A percentile compares a stretch with the other conserved stretches of the same genome.
Evolutionary conservation across 139 green algal species (phyloP).

Genomic region (Microglena sp.): DNA sequence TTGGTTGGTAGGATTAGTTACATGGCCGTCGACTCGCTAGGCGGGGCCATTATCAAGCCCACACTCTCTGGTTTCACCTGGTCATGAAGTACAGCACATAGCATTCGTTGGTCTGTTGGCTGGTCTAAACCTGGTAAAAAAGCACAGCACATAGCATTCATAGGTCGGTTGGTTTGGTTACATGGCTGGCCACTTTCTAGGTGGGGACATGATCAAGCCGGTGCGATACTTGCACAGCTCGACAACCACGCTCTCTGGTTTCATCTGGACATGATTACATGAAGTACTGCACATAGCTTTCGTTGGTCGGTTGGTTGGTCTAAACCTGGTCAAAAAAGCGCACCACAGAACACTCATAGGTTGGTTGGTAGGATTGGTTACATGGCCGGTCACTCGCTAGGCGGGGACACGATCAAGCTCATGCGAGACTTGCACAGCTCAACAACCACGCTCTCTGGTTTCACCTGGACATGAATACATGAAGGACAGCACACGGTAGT

Average conservation of each 20-base stretch:
- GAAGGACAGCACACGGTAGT: not conserved
- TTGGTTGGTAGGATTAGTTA: not conserved
- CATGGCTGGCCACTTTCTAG: not conserved
- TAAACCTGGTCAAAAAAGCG: no score
- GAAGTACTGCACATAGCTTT: no score
- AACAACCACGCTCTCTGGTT: conserved; percentile 1
- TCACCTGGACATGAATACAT: conserved; percentile 1
- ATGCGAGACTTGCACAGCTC: conserved; percentile 7
- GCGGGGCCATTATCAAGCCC: not conserved
- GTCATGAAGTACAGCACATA: not conserved
- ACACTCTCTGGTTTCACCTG: not conserved
- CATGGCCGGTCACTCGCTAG: not conserved
- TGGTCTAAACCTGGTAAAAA: no score
- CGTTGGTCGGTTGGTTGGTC: no score
- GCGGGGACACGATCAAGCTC: not conserved
- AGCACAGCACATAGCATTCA: not conserved
- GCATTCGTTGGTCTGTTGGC: no score
- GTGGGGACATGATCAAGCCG: not conserved
- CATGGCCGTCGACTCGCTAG: no score
- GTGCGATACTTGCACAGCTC: not conserved
- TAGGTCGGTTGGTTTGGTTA: not conserved
- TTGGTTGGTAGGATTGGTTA: not conserved
- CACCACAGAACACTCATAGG: no score
- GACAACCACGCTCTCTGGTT: no score
- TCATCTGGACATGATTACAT: no score